Percentiles rank a stretch among this genome's conserved stretches.
Evolutionary conservation across 352 stramenopile genomes (phyloP).

Genomic region (Nothophytophthora sp.): DNA sequence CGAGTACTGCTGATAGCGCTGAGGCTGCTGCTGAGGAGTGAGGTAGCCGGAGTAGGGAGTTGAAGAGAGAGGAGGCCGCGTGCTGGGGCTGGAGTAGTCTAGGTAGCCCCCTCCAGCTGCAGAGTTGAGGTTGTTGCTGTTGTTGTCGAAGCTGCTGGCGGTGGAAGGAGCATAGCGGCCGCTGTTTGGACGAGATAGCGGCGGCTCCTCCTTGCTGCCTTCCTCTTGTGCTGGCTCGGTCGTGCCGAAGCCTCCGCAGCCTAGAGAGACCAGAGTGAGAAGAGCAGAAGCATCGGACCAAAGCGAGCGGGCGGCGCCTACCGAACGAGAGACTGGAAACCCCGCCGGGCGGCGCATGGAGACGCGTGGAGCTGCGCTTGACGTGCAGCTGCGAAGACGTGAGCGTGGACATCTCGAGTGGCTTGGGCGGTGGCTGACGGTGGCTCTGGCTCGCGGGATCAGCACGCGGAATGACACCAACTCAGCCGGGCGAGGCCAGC

Average conservation of each 20-base stretch:
- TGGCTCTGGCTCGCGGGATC: too few species aligned
- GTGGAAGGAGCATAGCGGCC: conserved; percentile 10
- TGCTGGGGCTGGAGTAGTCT: conserved; percentile 5
- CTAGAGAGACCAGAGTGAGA: conserved; percentile 14
- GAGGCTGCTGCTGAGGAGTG: conserved; percentile 8
- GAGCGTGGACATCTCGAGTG: conserved; percentile 84
- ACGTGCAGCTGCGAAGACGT: conserved; percentile 75
- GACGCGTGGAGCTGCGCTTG: conserved; percentile 76
- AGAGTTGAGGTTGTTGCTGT: too few species aligned
- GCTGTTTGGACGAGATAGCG: conserved; percentile 10
- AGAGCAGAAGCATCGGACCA: too few species aligned
- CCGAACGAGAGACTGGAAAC: conserved; percentile 72
- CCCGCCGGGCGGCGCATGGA: conserved; percentile 67
- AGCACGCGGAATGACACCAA: too few species aligned
- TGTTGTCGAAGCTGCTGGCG: conserved; percentile 9
- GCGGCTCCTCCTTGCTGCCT: conserved; percentile 16
- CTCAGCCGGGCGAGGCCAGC: too few species aligned
- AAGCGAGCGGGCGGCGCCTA: too few species aligned
- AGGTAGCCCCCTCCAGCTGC: conserved; percentile 6
- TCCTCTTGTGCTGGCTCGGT: conserved; percentile 25
- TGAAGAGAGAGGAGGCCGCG: too few species aligned
- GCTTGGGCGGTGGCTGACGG: background rate
- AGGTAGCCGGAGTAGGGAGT: conserved; percentile 10
- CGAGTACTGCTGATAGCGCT: conserved; percentile 24
- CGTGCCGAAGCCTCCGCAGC: conserved; percentile 53